Evolutionary conservation across 345 rosid species (phyloP).

Genomic region (Rhizophora apiculata): DNA sequence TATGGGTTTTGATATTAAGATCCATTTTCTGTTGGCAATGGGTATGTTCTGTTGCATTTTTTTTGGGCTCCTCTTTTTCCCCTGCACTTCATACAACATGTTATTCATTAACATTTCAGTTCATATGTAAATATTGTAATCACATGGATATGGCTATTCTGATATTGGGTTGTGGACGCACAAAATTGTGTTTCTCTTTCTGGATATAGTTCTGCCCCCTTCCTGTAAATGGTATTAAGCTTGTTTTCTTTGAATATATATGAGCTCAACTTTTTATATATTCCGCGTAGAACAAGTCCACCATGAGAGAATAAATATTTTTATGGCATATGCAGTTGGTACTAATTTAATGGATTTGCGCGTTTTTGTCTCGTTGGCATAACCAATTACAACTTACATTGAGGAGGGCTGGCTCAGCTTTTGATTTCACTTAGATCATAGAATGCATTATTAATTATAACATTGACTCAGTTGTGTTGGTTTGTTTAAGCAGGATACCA

Average conservation of each 20-base stretch:
- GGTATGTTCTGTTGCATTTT: neutral
- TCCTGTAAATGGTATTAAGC: neutral
- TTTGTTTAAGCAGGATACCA: slow-evolving; percentile 26
- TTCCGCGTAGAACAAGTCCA: too few species aligned
- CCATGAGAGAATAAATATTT: too few species aligned
- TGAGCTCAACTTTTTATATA: neutral
- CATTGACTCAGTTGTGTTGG: neutral
- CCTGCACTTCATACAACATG: neutral
- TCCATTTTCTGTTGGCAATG: slow-evolving; percentile 18
- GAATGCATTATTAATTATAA: neutral
- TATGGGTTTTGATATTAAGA: slow-evolving; percentile 7
- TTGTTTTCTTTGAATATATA: neutral
- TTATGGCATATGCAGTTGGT: too few species aligned
- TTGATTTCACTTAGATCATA: neutral
- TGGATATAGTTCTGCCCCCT: neutral
- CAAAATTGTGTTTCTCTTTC: neutral
- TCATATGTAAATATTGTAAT: too few species aligned
- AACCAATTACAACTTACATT: neutral
- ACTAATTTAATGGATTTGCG: too few species aligned
- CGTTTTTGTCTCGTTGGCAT: neutral
- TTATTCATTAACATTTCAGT: neutral
- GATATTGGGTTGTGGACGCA: too few species aligned
- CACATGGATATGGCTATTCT: neutral
- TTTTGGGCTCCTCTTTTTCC: too few species aligned
- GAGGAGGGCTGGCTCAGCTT: neutral